These are phyloP conservation scores for Trichoderma erinaceum DNA, from an alignment of 495 filamentous ascomycete genomes.

Conservation along the genomic window DNA sequence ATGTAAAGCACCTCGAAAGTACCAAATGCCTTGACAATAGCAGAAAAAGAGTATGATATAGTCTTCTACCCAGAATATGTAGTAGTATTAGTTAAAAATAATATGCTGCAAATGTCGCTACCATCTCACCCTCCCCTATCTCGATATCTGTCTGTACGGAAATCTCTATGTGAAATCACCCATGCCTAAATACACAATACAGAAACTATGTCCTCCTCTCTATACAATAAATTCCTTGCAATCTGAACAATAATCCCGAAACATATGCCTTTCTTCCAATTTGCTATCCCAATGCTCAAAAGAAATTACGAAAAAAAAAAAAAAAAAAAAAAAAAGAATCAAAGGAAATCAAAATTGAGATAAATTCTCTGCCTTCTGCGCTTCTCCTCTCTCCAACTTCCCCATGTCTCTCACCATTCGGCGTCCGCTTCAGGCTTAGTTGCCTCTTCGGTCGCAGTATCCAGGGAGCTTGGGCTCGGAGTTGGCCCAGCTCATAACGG, in stretches of 20 bases:
- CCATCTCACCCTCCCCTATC: neutral
- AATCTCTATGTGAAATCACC: neutral
- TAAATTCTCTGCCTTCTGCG: neutral
- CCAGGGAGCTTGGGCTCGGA: conserved; percentile 36
- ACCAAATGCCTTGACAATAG: neutral
- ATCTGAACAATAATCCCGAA: conserved; percentile 15
- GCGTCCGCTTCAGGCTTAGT: neutral
- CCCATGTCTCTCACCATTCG: neutral
- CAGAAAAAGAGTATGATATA: neutral
- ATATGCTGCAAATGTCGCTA: neutral
- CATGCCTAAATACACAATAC: neutral
- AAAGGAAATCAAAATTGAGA: neutral
- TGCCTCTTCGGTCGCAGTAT: conserved; percentile 40
- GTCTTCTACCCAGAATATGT: no score
- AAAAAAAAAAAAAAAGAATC: neutral
- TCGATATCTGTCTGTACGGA: neutral
- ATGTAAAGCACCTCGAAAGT: neutral
- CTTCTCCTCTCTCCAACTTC: neutral
- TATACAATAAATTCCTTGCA: conserved; percentile 6
- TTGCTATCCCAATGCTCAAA: neutral
- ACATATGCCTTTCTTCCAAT: conserved; percentile 18
- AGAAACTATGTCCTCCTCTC: neutral
- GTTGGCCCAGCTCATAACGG: conserved; percentile 71
- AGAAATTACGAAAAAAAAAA: neutral
- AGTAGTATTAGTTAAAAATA: neutral